Percentiles rank a stretch among this genome's conserved stretches.
Conservation (phyloP, 208 protist species). For the Trypanosoma caninum region DNA sequence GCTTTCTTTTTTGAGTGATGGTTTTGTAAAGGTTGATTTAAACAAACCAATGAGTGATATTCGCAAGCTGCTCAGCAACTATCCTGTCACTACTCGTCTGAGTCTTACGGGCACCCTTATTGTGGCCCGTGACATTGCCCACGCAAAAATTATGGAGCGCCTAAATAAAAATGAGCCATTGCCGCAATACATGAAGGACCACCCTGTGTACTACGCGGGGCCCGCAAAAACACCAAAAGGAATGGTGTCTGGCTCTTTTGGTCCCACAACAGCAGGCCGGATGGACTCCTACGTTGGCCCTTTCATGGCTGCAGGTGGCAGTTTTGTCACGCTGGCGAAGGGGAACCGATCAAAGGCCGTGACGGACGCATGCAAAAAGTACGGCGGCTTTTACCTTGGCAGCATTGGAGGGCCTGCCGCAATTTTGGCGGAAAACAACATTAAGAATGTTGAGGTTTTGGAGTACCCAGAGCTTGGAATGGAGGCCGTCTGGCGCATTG, state of each 20-base stretch:
- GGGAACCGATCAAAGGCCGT: conserved; percentile 94
- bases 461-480: conserved; percentile 92
- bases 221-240: conserved; percentile 96
- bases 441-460: conserved; percentile 92
- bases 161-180: conserved; percentile 81
- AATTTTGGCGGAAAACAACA: conserved; percentile 90
- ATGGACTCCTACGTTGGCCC: conserved; percentile 96
- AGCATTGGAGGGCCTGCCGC: conserved; percentile 96
- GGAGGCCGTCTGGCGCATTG: conserved; percentile 94
- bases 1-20: conserved; percentile 28
- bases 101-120: conserved; percentile 94
- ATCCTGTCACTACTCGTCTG: conserved; percentile 89
- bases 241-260: conserved; percentile 95
- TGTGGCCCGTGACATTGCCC: conserved; percentile 97
- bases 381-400: conserved; percentile 97
- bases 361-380: conserved; percentile 93
- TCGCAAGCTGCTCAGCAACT: conserved; percentile 69
- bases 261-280: conserved; percentile 96
- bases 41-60: conserved; percentile 89
- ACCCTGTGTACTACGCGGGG: conserved; percentile 96
- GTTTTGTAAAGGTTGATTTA: conserved; percentile 85
- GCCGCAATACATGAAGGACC: conserved; percentile 93
- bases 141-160: conserved; percentile 93
- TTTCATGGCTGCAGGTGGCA: conserved; percentile 92
- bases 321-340: conserved; percentile 94